Evolutionary conservation across 23 red algal genomes (phyloP).

Genomic region (Pyropia haitanensis): DNA sequence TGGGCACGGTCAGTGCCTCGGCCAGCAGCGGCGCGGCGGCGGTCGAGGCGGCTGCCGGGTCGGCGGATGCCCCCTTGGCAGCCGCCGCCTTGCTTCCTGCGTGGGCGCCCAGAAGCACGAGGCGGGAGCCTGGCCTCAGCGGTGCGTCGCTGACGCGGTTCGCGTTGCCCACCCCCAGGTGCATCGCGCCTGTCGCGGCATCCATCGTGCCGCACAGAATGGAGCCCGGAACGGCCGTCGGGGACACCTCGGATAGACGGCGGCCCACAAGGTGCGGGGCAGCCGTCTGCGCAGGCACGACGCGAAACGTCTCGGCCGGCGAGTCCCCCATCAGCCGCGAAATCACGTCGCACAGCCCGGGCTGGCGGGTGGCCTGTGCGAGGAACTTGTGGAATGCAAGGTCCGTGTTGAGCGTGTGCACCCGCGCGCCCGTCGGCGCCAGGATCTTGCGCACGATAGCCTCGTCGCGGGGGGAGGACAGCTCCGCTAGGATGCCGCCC

Average conservation of each 20-base stretch:
- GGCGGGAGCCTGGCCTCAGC: constrained; percentile 9
- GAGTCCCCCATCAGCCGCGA: constrained; percentile 33
- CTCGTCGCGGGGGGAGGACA: constrained; percentile 32
- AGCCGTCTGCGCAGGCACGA: constrained; percentile 10
- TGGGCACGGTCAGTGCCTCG: too few species aligned
- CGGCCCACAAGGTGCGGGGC: constrained; percentile 39
- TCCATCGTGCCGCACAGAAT: constrained; percentile 23
- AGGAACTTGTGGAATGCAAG: constrained; percentile 37
- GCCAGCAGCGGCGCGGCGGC: too few species aligned
- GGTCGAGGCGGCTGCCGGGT: too few species aligned
- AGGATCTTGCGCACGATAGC: constrained; percentile 33
- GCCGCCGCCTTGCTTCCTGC: background rate
- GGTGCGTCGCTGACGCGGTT: background rate
- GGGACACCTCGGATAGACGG: constrained; percentile 11
- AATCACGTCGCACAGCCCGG: constrained; percentile 46
- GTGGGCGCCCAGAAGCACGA: constrained; percentile 25
- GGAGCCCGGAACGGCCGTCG: constrained; percentile 36
- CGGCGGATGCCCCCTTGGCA: too few species aligned
- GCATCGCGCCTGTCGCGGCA: constrained; percentile 8
- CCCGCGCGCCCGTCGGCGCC: constrained; percentile 17
- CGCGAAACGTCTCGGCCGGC: constrained; percentile 16
- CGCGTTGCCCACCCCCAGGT: constrained; percentile 1
- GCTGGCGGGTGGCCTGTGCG: constrained; percentile 57
- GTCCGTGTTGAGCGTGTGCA: constrained; percentile 34
- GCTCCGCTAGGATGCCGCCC: constrained; percentile 53